These are phyloP conservation scores for Aspergillus tamarii DNA, from an alignment of 2,329 filamentous ascomycete species.

Conservation along the genomic window DNA sequence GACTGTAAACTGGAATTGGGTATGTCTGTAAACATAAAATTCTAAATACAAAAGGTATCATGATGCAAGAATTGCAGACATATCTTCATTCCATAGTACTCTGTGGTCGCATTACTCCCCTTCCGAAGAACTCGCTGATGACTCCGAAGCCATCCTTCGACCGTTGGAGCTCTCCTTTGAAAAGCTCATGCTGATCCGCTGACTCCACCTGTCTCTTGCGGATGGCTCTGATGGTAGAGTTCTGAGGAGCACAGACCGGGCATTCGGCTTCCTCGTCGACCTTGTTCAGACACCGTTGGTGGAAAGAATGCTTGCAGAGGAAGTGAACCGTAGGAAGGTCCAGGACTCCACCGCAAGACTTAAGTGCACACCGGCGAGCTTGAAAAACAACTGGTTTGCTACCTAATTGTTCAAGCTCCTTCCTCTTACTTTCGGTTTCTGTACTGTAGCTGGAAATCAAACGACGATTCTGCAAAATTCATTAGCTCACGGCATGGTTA, in stretches of 20 bases:
- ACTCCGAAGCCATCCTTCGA: conserved; percentile 86
- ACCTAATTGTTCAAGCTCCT: conserved; percentile 76
- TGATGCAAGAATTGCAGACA: background rate
- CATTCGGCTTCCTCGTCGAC: conserved; percentile 74
- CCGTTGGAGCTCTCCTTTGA: conserved; percentile 75
- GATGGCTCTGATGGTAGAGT: conserved; percentile 86
- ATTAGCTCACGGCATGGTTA: conserved; percentile 20
- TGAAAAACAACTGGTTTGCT: conserved; percentile 87
- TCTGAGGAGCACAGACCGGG: conserved; percentile 79
- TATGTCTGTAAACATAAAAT: conserved; percentile 7
- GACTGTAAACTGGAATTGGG: background rate
- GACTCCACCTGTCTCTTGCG: conserved; percentile 83
- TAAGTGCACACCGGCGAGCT: conserved; percentile 72
- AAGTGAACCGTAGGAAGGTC: conserved; percentile 94
- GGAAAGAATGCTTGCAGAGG: conserved; percentile 95
- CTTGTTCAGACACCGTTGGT: conserved; percentile 81
- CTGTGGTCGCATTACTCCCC: conserved; percentile 76
- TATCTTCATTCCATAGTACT: conserved; percentile 36
- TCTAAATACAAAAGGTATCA: conserved; percentile 15
- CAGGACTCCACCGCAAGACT: conserved; percentile 74
- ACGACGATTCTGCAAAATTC: conserved; percentile 65
- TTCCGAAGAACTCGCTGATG: conserved; percentile 90
- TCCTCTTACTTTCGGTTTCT: conserved; percentile 78
- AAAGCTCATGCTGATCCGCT: conserved; percentile 84
- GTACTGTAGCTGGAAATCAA: conserved; percentile 80